Evolutionary conservation across 352 stramenopile genomes (phyloP), one percentile per base, ranked within the genome.

Genomic region (Phytopythium oedochilum): DNA sequence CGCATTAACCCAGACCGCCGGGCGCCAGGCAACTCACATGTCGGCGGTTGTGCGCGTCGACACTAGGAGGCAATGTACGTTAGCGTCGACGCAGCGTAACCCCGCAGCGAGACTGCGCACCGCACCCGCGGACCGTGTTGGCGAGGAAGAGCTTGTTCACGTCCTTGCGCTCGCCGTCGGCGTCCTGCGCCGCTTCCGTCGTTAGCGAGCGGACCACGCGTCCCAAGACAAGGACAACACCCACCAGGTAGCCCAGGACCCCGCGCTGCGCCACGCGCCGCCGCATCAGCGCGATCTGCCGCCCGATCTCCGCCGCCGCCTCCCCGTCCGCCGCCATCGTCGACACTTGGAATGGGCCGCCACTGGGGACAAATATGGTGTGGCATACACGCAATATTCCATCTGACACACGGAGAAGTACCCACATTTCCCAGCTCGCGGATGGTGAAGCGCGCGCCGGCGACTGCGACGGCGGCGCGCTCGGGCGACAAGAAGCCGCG

Each of bases 91-190:
- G n/a, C n/a, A n/a, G n/a, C n/a, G n/a, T n/a, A n/a, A n/a, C n/a
- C n/a, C n/a, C n/a, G n/a, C n/a, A n/a, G n/a, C n/a, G n/a, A n/a
- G n/a, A n/a, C n/a, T n/a, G n/a, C n/a, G n/a, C n/a, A n/a, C n/a
- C 64, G n/a, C 51, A 87, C 78, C 78, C 66, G 45, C 73, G 66
- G 29, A 89, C 86, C 12, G 77, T 88, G 53, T 73, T 84, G 38
- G 66, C 52, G 31, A 89, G 55, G 53, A 89, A 89, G 35, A 60
- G 55, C 59, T 88, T 89, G 59, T 88, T 89, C 45, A 89, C 77
- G 54, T 88, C 76, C 43, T 71, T 72, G n/a, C 64, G 67, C 18
- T 53, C 63, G 14, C 64, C 56, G 7, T 20, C 14, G n/a, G 66
- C 75, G 42, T 61, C 57, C 58, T 70, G 39, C n/a, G 49, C 6